Evolutionary conservation across 176 grass and related monocot genomes (phyloP), one percentile per base, ranked within the genome.

Genomic region (Zoysia pacifica): DNA sequence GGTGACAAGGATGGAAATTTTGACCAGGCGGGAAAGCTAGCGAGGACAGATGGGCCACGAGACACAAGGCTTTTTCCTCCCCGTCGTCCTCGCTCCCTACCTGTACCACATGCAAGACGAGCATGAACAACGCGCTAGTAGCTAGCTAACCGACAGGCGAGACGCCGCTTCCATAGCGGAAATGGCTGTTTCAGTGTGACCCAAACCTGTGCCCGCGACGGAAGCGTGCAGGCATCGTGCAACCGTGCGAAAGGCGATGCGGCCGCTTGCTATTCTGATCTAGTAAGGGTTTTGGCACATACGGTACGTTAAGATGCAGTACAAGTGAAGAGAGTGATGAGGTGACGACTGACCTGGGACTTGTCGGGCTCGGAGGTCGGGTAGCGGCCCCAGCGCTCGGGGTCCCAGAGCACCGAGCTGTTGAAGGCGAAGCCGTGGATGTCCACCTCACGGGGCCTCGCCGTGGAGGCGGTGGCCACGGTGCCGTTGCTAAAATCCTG

Each of bases 391-490:
- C 93, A 96, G 70, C 93, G 86, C 87, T 96, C 93, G 59, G 93
- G 93, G 85, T 96, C 93, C 93, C 93, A 96, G 35, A 96, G 87
- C 72, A 96, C 88, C 1, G 93, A 96, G 84, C 93, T 96, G 82
- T 96, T 96, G 87, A 96, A 96, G 42, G 93, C 93, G 78, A 96
- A 96, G 80, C 90, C 79, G 51, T 86, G 86, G 47, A 65, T 75
- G 53, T 92, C 82, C 36, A 92, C 70, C 75, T 84, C 72, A 11
- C 19, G 15, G 6, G 70, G 67, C 48, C 87, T 53, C 51, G 71
- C 61, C 64, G 76, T 37, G 20, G 28, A 28, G 28, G 28, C 28
- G 28, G 28, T 28, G 28, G 48, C 11, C 50, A 50, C 19, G 70
- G 67, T 83, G 52, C 28, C 64, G 65, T 52, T 62, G 55, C 78